These are phyloP conservation scores for Rubus parviflorus DNA, from an alignment of 306 rosid species.

Conservation along the genomic window DNA sequence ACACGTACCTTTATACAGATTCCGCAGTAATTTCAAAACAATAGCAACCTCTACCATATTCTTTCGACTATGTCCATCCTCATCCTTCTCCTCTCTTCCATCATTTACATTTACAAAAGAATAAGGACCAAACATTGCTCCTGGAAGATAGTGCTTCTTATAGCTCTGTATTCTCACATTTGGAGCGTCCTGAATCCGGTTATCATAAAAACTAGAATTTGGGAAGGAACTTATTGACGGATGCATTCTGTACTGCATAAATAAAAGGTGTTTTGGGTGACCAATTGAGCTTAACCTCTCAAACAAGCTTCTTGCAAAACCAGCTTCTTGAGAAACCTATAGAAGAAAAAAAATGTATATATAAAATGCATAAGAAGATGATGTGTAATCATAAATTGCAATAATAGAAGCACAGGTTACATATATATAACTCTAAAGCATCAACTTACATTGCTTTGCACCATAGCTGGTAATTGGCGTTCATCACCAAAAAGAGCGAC, in stretches of 20 bases:
- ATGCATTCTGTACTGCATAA: constrained; percentile 71
- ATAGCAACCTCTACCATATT: constrained; percentile 67
- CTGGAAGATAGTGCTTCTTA: constrained; percentile 36
- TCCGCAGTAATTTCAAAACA: constrained; percentile 39
- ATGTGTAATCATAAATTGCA: neutral
- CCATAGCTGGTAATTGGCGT: constrained; percentile 59
- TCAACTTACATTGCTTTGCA: constrained; percentile 53
- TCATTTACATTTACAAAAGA: constrained; percentile 56
- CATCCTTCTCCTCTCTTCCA: constrained; percentile 59
- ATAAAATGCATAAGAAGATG: neutral
- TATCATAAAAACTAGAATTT: constrained; percentile 52
- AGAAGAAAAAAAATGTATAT: neutral
- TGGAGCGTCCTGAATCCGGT: constrained; percentile 45
- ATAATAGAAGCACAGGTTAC: neutral
- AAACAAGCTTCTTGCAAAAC: constrained; percentile 68
- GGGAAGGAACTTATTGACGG: constrained; percentile 68
- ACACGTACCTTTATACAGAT: constrained; percentile 46
- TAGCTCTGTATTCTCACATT: constrained; percentile 40
- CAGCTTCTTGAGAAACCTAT: constrained; percentile 51
- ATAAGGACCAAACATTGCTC: constrained; percentile 64
- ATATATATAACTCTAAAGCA: neutral
- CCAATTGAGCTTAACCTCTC: constrained; percentile 48
- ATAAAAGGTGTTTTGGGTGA: constrained; percentile 51
- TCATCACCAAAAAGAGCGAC: constrained; percentile 73
- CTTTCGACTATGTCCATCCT: constrained; percentile 51